Base-by-base conservation (phyloP, 2,329 filamentous ascomycete species). In the Aspergillus oerlinghausenensis region DNA sequence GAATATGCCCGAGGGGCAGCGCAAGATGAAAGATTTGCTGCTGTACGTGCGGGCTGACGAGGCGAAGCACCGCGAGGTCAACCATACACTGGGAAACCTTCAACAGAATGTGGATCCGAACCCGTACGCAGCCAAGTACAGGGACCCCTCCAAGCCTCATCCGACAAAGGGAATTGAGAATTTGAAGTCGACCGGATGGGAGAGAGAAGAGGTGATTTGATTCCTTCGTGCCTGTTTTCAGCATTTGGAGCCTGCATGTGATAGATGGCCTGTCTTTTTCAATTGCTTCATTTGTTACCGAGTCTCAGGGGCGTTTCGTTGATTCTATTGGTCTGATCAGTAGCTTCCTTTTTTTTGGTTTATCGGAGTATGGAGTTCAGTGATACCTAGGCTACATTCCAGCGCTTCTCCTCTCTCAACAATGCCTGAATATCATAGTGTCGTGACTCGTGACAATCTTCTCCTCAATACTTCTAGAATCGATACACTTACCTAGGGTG, bases 1-100 rank as follows among this genome's bases (percentile, higher is more conserved):
- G 91, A 85, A 89, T 45, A 97, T 99, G 86, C 92, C 92, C 0
- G 88, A 96, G 71, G 88, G 85, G 2, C 80, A 88, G 56, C 83
- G 87, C 26, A 89, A 86, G 1, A 96, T 99, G 90, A 84, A 82
- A 66, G 91, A 97, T 68, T 75, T 97, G 59, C 81, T 97, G 52
- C 77, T 94, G 51, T 97, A 97, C 72, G 89, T 97, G 64, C 84
- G 92, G 29, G 90, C 89, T n/a, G 89, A 93, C 69, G 92, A 96
- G 74, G 90, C 90, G 3, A 89, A 90, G 71, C 92, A 96, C 70
- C 83, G 94, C 35, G 94, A 96, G 69, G 93, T 97, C 65, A 97
- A 99, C 76, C 94, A 99, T 73, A 97, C 94, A 0, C 77, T 99
- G 45, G 86, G 89, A 52, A 97, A 97, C 70, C 79, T 99, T 57